phyloP scores from a whole-genome alignment of 345 rosid species.

The Hevea brasiliensis region DNA sequence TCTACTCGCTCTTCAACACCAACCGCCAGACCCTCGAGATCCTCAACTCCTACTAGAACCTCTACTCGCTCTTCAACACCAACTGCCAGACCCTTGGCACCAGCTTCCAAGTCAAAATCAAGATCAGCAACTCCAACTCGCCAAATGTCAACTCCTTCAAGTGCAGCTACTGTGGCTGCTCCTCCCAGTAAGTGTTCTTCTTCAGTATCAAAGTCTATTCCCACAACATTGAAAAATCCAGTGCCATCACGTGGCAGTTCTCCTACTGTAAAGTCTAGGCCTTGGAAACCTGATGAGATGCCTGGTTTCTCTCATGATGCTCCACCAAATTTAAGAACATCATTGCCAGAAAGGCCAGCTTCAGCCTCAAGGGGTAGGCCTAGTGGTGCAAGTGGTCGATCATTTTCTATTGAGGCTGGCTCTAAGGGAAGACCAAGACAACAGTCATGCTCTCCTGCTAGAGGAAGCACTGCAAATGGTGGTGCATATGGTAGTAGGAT shows the following conservation, averaged over 20 bases:
- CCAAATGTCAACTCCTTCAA: conserved; percentile 13
- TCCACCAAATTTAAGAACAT: conserved; percentile 29
- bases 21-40: conserved; percentile 43
- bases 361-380: conserved; percentile 32
- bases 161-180: conserved; percentile 26
- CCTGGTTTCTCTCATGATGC: conserved; percentile 35
- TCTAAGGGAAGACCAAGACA: conserved; percentile 26
- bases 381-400: conserved; percentile 20
- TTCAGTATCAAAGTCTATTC: conserved; percentile 42
- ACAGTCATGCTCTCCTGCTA: conserved; percentile 30
- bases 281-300: conserved; percentile 30
- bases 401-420: conserved; percentile 46
- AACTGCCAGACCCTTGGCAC: conserved; percentile 40
- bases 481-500: not conserved
- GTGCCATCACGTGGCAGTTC: conserved; percentile 27
- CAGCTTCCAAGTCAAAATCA: conserved; percentile 37
- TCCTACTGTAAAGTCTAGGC: conserved; percentile 28
- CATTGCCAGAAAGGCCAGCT: conserved; percentile 32
- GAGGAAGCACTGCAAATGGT: conserved; percentile 19
- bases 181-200: conserved; percentile 41
- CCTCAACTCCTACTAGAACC: conserved; percentile 53
- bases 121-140: conserved; percentile 32
- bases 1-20: conserved; percentile 49
- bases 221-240: conserved; percentile 23
- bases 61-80: conserved; percentile 49